Percentiles rank a stretch among this genome's conserved stretches.
phyloP scores from a whole-genome alignment of 1,139 yeast genomes.

The Yamadazyma siamensis region DNA sequence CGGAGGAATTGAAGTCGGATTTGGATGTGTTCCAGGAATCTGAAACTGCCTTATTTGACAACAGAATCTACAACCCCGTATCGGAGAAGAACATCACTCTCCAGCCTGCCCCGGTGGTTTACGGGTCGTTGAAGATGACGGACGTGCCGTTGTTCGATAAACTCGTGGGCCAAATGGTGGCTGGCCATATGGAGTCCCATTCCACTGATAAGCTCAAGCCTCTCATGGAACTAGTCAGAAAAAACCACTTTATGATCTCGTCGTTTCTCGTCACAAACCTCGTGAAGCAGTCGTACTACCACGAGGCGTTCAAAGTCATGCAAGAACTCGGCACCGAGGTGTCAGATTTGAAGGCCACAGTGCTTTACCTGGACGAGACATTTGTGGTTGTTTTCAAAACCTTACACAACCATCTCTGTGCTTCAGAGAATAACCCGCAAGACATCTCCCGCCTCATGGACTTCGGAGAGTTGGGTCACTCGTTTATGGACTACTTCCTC shows the following conservation, averaged over 20 bases:
- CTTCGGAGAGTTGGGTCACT: no score
- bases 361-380: constrained; percentile 11
- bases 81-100: constrained; percentile 18
- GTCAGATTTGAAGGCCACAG: constrained; percentile 13
- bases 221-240: constrained; percentile 17
- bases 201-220: constrained; percentile 7
- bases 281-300: constrained; percentile 21
- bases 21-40: constrained; percentile 21
- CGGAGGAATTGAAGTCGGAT: constrained; percentile 12
- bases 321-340: constrained; percentile 2
- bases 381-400: constrained; percentile 15
- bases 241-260: constrained; percentile 24
- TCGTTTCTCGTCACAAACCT: constrained; percentile 26
- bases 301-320: constrained; percentile 26
- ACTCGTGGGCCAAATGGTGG: constrained; percentile 18
- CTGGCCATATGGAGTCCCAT: constrained; percentile 8
- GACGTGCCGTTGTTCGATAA: constrained; percentile 32
- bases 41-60: constrained; percentile 9
- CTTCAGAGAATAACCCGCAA: no score
- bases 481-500: constrained; percentile 20
- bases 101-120: constrained; percentile 17
- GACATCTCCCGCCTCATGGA: no score
- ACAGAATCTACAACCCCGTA: constrained; percentile 24
- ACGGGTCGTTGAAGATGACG: constrained; percentile 21
- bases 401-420: no score